Conservation (phyloP, 169 alveolate genomes). For the Eimeria nieschulzi region DNA sequence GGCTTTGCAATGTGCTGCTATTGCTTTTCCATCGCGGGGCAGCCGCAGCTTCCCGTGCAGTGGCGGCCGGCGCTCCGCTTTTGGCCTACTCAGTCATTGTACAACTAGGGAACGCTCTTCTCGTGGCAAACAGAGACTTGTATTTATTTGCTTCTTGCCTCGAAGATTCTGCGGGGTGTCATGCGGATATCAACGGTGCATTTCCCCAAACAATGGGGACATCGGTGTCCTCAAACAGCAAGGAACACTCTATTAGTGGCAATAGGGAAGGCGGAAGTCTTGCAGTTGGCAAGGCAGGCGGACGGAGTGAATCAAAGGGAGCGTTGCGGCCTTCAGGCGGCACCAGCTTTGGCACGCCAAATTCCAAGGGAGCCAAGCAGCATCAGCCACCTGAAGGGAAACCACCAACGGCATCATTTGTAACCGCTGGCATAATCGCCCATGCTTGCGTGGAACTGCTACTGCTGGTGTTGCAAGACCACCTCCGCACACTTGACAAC, state of each 20-base stretch:
- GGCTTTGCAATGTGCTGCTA: neutral
- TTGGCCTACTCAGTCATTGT: constrained; percentile 24
- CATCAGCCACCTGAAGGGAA: neutral
- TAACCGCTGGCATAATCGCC: constrained; percentile 27
- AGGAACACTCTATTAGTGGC: no score
- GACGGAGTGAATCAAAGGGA: neutral
- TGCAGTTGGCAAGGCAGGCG: constrained; percentile 3
- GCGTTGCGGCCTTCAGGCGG: neutral
- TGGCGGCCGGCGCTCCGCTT: constrained; percentile 28
- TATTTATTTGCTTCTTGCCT: neutral
- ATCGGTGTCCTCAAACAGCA: no score
- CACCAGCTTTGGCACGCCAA: neutral
- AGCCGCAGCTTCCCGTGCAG: constrained; percentile 47
- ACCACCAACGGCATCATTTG: neutral
- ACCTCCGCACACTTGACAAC: neutral
- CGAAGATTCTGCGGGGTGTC: neutral
- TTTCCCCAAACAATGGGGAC: no score
- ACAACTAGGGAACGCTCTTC: constrained; percentile 24
- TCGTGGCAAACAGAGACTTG: neutral
- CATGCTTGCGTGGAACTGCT: constrained; percentile 29
- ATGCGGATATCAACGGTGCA: neutral
- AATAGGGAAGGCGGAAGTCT: no score
- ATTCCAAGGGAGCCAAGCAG: neutral
- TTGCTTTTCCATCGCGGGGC: constrained; percentile 16
- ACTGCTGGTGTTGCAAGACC: neutral